Evolutionary conservation across 768 basidiomycete species (phyloP).

Genomic region (Pleurotus salmoneostramineus): DNA sequence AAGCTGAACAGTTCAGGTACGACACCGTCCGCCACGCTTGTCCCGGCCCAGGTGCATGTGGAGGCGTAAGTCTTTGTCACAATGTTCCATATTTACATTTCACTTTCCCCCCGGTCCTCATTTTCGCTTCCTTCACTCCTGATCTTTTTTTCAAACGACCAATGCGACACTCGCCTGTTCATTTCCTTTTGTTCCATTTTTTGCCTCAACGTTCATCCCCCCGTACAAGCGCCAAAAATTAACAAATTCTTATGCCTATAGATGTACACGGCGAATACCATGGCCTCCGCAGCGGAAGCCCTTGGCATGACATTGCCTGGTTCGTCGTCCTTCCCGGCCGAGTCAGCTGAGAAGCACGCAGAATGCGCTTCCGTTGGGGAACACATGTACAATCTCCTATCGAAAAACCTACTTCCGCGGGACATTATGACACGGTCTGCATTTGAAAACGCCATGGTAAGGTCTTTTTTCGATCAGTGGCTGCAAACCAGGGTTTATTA

Average conservation of each 20-base stretch:
- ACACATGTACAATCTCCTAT: constrained; percentile 83
- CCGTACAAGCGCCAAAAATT: not conserved
- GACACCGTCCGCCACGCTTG: constrained; percentile 90
- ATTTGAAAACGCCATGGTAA: constrained; percentile 97
- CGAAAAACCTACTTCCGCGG: constrained; percentile 87
- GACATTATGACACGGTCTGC: constrained; percentile 97
- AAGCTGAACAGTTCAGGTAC: constrained; percentile 81
- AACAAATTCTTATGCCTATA: constrained; percentile 21
- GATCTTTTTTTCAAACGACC: not conserved
- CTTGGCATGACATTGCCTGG: constrained; percentile 96
- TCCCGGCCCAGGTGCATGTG: constrained; percentile 97
- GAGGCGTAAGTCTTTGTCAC: constrained; percentile 66
- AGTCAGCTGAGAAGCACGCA: constrained; percentile 80
- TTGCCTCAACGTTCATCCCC: not conserved
- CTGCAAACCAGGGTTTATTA: not conserved
- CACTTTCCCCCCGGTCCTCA: constrained; percentile 2
- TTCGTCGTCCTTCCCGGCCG: constrained; percentile 95
- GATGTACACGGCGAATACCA: constrained; percentile 99
- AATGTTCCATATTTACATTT: not conserved
- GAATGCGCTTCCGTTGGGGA: constrained; percentile 82
- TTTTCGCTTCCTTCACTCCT: not conserved
- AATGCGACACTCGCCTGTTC: not conserved
- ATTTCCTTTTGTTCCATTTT: not conserved
- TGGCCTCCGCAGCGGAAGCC: constrained; percentile 94
- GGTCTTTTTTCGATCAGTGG: constrained; percentile 11